phyloP scores from a whole-genome alignment of 768 basidiomycete species.

The Agaricus blazei region DNA sequence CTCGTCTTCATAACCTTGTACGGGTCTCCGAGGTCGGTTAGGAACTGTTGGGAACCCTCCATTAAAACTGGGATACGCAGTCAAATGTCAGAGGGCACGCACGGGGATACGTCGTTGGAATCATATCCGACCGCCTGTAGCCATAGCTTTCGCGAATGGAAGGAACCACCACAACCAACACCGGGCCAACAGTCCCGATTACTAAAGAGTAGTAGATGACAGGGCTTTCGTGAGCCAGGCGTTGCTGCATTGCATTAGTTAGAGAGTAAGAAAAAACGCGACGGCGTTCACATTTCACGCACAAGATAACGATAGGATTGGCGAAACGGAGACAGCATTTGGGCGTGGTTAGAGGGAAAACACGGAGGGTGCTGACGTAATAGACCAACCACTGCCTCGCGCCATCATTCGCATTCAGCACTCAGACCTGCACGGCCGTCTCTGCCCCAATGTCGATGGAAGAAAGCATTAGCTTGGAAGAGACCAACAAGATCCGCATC shows the following conservation, averaged over 20 bases:
- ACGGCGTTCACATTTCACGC: neutral
- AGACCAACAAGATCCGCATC: constrained; percentile 95
- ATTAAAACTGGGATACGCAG: neutral
- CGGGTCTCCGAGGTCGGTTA: constrained; percentile 60
- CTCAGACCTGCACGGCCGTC: constrained; percentile 12
- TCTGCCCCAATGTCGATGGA: constrained; percentile 56
- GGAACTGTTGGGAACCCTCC: constrained; percentile 44
- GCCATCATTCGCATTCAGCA: constrained; percentile 13
- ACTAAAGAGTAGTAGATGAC: constrained; percentile 85
- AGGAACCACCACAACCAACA: constrained; percentile 70
- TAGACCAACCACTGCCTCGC: constrained; percentile 4
- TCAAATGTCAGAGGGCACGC: constrained; percentile 23
- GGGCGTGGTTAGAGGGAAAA: constrained; percentile 16
- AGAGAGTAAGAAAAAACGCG: neutral
- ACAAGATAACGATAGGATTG: constrained; percentile 50
- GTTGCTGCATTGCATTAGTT: constrained; percentile 53
- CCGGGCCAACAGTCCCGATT: constrained; percentile 71
- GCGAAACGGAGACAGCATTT: constrained; percentile 41
- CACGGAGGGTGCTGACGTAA: constrained; percentile 7
- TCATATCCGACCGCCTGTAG: constrained; percentile 59
- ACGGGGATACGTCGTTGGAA: constrained; percentile 81
- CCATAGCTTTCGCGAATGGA: constrained; percentile 75
- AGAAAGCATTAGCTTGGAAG: constrained; percentile 86
- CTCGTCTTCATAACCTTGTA: constrained; percentile 73
- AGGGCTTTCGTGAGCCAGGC: constrained; percentile 85